Evolutionary conservation across 2,329 filamentous ascomycete species (phyloP).

Genomic region (Fusarium longipes): DNA sequence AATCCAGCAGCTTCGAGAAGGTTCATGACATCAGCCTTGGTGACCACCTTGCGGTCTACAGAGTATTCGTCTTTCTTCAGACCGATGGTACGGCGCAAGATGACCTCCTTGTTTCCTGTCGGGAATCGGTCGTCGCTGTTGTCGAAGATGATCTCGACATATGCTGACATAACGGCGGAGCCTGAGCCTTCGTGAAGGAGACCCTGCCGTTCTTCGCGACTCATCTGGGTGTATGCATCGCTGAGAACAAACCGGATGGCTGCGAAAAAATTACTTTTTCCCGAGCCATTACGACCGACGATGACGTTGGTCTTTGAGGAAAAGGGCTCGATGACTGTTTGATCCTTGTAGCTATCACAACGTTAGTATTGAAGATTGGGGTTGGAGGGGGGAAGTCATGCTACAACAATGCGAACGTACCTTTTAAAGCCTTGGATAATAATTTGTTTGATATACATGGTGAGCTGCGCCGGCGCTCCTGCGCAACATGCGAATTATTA

Average conservation of each 20-base stretch:
- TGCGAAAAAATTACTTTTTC: conserved; percentile 99
- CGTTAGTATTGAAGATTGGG: conserved; percentile 35
- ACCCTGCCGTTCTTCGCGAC: conserved; percentile 93
- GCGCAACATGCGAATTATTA: conserved; percentile 53
- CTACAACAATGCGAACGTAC: conserved; percentile 59
- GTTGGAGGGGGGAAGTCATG: conserved; percentile 9
- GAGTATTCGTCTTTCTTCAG: conserved; percentile 99
- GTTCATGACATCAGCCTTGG: conserved; percentile 93
- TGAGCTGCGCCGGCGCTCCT: conserved; percentile 54
- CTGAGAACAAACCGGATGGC: conserved; percentile 98
- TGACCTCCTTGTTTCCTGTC: conserved; percentile 89
- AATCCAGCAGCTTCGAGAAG: conserved; percentile 96
- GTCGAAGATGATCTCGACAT: conserved; percentile 99
- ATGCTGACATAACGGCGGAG: conserved; percentile 98
- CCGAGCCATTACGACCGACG: conserved; percentile 97
- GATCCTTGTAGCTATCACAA: conserved; percentile 89
- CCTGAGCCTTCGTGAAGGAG: conserved; percentile 98
- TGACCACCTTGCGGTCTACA: conserved; percentile 94
- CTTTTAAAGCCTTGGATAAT: conserved; percentile 99
- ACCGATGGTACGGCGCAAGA: conserved; percentile 92
- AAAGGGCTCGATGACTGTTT: conserved; percentile 98
- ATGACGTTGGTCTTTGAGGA: conserved; percentile 98
- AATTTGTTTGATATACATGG: conserved; percentile 99
- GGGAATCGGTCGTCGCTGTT: conserved; percentile 96
- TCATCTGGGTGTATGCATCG: conserved; percentile 97